These are phyloP conservation scores for Geotrichum histeridarum DNA, from an alignment of 1,139 yeast genomes.

Conservation along the genomic window DNA sequence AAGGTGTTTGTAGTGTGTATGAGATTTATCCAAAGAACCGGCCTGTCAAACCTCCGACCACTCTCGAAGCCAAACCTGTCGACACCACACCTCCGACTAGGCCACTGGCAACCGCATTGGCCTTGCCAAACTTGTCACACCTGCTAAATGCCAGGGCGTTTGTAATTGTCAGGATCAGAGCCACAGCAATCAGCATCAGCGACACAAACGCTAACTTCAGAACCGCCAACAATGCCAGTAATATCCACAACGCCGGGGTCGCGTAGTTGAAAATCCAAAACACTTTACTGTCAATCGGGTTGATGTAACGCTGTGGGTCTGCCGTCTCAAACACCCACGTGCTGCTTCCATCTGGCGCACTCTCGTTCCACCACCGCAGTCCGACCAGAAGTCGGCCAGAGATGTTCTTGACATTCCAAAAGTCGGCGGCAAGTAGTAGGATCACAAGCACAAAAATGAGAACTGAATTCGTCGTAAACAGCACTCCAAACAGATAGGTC, in stretches of 20 bases:
- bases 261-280: conserved; percentile 79
- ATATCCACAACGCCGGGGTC: conserved; percentile 70
- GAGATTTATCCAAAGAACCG: conserved; percentile 12
- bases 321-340: conserved; percentile 90
- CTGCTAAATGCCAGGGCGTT: conserved; percentile 86
- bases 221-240: conserved; percentile 69
- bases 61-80: conserved; percentile 22
- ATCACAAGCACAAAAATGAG: conserved; percentile 74
- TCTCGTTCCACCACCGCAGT: conserved; percentile 86
- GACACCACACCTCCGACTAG: conserved; percentile 37
- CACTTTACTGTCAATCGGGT: conserved; percentile 83
- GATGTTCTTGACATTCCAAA: conserved; percentile 90
- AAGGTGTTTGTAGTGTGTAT: background rate
- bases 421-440: conserved; percentile 76
- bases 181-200: conserved; percentile 52
- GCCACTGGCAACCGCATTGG: conserved; percentile 53
- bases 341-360: conserved; percentile 52
- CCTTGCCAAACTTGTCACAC: conserved; percentile 85
- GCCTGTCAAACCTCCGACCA: conserved; percentile 22
- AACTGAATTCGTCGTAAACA: conserved; percentile 62
- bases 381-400: conserved; percentile 88
- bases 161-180: conserved; percentile 65
- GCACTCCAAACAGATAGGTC: conserved; percentile 64
- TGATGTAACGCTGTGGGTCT: conserved; percentile 73
- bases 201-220: conserved; percentile 75